Evolutionary conservation across 306 rosid genomes (phyloP), one percentile per base, ranked within the genome.

Genomic region (Cucurbita argyrosperma): DNA sequence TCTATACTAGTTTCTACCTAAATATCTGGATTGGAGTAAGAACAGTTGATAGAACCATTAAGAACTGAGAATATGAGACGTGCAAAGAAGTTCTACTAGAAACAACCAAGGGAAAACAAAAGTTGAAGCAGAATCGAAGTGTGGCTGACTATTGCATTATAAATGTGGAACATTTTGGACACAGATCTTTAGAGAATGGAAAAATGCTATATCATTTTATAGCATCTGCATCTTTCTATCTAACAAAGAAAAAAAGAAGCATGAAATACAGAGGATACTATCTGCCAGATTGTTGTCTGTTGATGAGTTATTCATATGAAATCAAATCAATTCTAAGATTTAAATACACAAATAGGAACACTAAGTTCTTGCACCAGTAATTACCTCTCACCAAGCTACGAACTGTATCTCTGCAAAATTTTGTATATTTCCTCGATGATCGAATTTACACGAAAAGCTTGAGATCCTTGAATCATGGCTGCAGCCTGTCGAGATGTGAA

Each of bases 261-360:
- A 51, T 16, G 71, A 74, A 35, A 23, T 46, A 74, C 65, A 72
- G 74, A 71, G 83, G 77, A 63, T 80, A 79, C 56, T 64, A 76
- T 83, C 82, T 90, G 81, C 83, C 83, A 90, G 55, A 87, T 65
- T 65, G 53, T 65, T 19, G 71, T 65, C 53, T 84, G 87, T 86
- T 90, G 90, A 87, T 89, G 88, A 89, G 89, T 85, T 89, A 89
- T 82, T 88, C 58, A 47, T 69, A 50, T 85, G 81, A 69, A 90
- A 85, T 87, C 79, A 86, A 90, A 93, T 89, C 87, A 87, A 89
- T 88, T 85, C 82, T 84, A 84, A 81, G 84, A 84, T 76, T 90
- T 87, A 83, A 88, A 78, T 90, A 90, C 96, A 93, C 84, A 87
- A 88, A 90, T 88, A 87, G 91, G 84, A 67, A 65, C 74, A 76